phyloP scores from a whole-genome alignment of 257 asterid genomes.

The Fraxinus excelsior region DNA sequence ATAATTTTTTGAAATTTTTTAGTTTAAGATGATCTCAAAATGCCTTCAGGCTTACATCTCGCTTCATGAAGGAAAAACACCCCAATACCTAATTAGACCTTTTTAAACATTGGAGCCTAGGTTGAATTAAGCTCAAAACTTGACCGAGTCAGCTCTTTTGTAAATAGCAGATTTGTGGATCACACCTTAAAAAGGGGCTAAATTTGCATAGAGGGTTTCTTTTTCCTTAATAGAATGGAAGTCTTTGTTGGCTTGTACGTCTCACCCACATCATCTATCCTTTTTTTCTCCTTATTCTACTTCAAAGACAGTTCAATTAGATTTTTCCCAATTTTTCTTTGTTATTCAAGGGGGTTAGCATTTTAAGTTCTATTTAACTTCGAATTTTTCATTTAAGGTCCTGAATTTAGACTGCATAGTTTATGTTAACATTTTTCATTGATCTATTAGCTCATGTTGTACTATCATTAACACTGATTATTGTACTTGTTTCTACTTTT shows the following conservation, averaged over 20 bases:
- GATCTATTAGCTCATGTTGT: conserved; percentile 9
- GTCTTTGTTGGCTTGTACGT: not conserved
- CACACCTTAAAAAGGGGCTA: not conserved
- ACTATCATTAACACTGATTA: conserved; percentile 17
- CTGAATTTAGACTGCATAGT: conserved; percentile 6
- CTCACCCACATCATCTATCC: not conserved
- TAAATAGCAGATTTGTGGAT: not conserved
- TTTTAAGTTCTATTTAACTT: not conserved
- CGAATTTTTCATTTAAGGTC: not conserved
- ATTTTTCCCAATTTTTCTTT: not conserved
- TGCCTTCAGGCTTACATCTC: not conserved
- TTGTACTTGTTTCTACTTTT: conserved; percentile 27
- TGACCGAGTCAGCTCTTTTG: not conserved
- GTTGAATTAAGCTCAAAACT: not conserved
- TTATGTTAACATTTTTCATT: conserved; percentile 11
- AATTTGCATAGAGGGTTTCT: not conserved
- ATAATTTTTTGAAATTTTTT: too few relatives aligned
- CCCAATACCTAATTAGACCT: not conserved
- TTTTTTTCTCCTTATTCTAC: conserved; percentile 1
- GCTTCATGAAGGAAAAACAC: not conserved
- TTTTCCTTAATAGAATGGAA: not conserved
- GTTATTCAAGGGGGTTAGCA: not conserved
- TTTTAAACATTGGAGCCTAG: not conserved
- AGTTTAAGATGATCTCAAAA: too few relatives aligned
- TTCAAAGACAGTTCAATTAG: conserved; percentile 22